Evolutionary conservation across 768 basidiomycete genomes (phyloP).

Genomic region (Tylopilus intermedius): DNA sequence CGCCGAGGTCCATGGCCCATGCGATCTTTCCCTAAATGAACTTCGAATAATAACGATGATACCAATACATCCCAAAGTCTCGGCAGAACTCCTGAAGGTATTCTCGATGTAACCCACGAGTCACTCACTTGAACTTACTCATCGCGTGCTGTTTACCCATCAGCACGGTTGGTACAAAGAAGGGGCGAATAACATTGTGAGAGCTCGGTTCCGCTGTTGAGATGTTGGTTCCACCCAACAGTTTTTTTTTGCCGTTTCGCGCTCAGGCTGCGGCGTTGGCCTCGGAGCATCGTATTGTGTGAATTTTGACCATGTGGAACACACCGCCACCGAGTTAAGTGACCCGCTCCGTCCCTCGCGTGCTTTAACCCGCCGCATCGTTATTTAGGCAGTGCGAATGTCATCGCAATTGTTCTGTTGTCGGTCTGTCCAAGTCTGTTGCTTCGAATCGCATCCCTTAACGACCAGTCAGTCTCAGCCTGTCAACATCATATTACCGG

Average conservation of each 20-base stretch:
- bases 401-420: conserved; percentile 5
- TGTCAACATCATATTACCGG: neutral
- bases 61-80: neutral
- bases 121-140: neutral
- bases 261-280: neutral
- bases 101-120: too few species aligned
- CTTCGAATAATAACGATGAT: too few species aligned
- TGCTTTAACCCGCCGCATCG: neutral
- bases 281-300: neutral
- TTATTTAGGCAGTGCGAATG: conserved; percentile 1
- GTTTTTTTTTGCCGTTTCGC: neutral
- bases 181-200: neutral
- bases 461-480: neutral
- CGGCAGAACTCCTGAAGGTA: too few species aligned
- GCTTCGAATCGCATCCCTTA: neutral
- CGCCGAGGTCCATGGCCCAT: too few species aligned
- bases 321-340: neutral
- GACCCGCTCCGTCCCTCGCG: neutral
- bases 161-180: neutral
- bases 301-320: conserved; percentile 3
- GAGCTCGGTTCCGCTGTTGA: neutral
- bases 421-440: conserved; percentile 4
- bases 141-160: neutral
- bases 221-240: neutral
- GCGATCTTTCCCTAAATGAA: too few species aligned